A percentile compares a stretch with the other conserved stretches of the same genome.
phyloP scores from a whole-genome alignment of 2,329 filamentous ascomycete genomes.

The Myriosclerotinia duriaeana region DNA sequence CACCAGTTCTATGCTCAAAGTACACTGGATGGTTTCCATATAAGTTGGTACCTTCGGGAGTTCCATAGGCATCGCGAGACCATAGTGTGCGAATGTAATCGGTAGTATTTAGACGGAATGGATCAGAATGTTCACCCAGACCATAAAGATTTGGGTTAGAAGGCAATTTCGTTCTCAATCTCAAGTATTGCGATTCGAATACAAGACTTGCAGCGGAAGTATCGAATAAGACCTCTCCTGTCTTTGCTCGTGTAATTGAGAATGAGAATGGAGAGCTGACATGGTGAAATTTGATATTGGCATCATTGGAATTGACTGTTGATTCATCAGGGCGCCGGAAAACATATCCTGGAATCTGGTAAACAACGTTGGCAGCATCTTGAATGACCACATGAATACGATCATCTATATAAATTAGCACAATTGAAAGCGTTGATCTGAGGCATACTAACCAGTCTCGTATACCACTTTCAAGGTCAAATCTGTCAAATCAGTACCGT shows the following conservation, averaged over 20 bases:
- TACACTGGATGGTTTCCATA: constrained; percentile 66
- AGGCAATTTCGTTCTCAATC: constrained; percentile 60
- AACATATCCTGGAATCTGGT: constrained; percentile 60
- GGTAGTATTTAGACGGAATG: constrained; percentile 56
- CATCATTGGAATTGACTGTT: constrained; percentile 38
- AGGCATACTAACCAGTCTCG: constrained; percentile 51
- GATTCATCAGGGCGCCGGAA: constrained; percentile 51
- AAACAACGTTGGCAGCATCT: constrained; percentile 57
- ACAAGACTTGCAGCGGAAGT: constrained; percentile 57
- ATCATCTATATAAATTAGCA: constrained; percentile 44
- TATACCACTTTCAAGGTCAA: constrained; percentile 61
- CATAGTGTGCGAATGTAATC: constrained; percentile 63
- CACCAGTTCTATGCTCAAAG: constrained; percentile 57
- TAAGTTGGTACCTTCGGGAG: constrained; percentile 57
- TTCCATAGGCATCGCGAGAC: constrained; percentile 58
- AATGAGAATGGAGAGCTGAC: constrained; percentile 61
- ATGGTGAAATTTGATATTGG: constrained; percentile 53
- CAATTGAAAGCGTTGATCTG: constrained; percentile 30
- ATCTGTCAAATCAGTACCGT: constrained; percentile 56
- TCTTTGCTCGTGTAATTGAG: constrained; percentile 50
- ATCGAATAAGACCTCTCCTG: constrained; percentile 58
- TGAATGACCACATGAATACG: constrained; percentile 65
- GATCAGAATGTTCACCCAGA: constrained; percentile 63
- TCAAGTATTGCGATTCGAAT: constrained; percentile 64
- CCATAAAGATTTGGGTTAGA: constrained; percentile 62